These are phyloP conservation scores for Apophysomyces ossiformis DNA, from an alignment of 371 early-diverging fungal species.

Conservation along the genomic window DNA sequence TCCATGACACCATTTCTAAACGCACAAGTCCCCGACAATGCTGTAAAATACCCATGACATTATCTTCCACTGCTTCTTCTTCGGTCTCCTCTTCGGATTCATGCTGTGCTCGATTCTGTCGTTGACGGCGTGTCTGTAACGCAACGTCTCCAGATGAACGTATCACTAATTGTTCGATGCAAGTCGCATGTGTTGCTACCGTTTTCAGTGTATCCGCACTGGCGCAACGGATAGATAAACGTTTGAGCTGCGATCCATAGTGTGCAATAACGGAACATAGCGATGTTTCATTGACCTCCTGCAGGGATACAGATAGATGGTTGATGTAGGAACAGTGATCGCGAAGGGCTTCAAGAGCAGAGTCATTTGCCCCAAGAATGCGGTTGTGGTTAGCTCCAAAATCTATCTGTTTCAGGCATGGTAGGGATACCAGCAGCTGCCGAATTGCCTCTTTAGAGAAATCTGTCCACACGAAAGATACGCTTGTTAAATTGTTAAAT, in stretches of 20 bases:
- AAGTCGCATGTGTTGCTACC: constrained; percentile 19
- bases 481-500: constrained; percentile 13
- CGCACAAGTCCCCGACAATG: constrained; percentile 26
- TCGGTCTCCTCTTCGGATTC: constrained; percentile 6
- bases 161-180: constrained; percentile 15
- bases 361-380: constrained; percentile 32
- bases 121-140: background rate
- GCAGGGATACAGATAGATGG: constrained; percentile 22
- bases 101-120: background rate
- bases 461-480: constrained; percentile 38
- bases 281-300: constrained; percentile 20
- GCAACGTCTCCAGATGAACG: constrained; percentile 19
- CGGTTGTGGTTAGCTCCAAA: constrained; percentile 46
- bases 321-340: constrained; percentile 21
- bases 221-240: constrained; percentile 22
- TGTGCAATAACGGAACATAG: constrained; percentile 18
- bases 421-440: constrained; percentile 24
- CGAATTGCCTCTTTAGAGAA: constrained; percentile 31
- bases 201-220: constrained; percentile 11
- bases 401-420: constrained; percentile 20
- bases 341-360: constrained; percentile 20
- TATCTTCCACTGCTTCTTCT: constrained; percentile 17
- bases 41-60: constrained; percentile 22
- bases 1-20: constrained; percentile 34
- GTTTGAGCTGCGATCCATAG: constrained; percentile 24